Conservation (phyloP, 2,329 filamentous ascomycete species). For the Monilinia vaccinii-corymbosi region DNA sequence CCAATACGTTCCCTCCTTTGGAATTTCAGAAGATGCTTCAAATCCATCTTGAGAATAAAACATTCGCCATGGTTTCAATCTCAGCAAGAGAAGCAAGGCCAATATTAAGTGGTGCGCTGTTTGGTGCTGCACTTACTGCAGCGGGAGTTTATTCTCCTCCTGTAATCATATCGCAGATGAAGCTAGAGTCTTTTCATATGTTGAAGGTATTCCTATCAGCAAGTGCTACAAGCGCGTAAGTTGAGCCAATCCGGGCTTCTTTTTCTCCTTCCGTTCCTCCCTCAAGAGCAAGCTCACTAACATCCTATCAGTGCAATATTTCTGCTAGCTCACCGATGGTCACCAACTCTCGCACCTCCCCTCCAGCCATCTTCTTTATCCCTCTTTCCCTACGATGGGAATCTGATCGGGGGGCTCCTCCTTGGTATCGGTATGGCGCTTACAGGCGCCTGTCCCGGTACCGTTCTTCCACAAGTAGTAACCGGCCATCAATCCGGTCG, state of each 20-base stretch:
- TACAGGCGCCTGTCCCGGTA: conserved; percentile 57
- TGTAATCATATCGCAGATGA: conserved; percentile 52
- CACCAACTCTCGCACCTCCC: not conserved
- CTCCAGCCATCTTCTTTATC: conserved; percentile 7
- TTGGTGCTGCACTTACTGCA: conserved; percentile 51
- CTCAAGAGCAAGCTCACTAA: not conserved
- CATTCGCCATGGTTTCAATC: conserved; percentile 4
- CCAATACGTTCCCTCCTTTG: not conserved
- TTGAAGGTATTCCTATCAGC: conserved; percentile 54
- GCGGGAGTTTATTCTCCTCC: conserved; percentile 52
- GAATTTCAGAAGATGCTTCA: not conserved
- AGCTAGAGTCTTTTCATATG: conserved; percentile 55
- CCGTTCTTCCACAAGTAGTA: conserved; percentile 51
- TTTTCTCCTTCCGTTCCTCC: not conserved
- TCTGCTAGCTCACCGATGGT: conserved; percentile 25
- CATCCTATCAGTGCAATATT: conserved; percentile 29
- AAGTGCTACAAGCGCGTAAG: conserved; percentile 52
- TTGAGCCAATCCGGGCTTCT: conserved; percentile 11
- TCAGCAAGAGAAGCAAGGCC: conserved; percentile 1
- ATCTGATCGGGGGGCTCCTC: conserved; percentile 52
- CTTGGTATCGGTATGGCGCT: conserved; percentile 59
- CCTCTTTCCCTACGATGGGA: conserved; percentile 53
- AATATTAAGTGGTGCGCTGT: conserved; percentile 40
- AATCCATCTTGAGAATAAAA: not conserved
- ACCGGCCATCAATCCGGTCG: conserved; percentile 42